Evolutionary conservation across 495 filamentous ascomycete genomes (phyloP).

Genomic region (Tuber borchii): DNA sequence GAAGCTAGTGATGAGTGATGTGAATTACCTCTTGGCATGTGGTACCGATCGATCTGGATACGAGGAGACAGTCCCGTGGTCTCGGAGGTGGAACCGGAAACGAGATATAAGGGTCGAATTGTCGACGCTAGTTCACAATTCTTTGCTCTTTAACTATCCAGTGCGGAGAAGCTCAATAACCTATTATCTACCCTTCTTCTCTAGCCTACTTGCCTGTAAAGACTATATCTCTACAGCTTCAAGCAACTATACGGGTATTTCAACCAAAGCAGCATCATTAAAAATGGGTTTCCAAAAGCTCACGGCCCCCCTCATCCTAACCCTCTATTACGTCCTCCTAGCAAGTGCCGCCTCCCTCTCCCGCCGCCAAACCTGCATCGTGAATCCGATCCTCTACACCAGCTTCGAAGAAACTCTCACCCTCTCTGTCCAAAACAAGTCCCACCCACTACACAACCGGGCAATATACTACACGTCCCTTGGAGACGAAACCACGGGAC

Average conservation of each 20-base stretch:
- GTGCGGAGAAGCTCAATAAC: background rate
- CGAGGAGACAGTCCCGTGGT: background rate
- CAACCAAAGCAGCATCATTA: background rate
- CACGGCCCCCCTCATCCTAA: background rate
- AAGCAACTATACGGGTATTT: background rate
- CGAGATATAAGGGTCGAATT: background rate
- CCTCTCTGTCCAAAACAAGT: background rate
- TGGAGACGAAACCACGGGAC: background rate
- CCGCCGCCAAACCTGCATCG: background rate
- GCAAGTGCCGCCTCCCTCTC: background rate
- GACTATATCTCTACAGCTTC: background rate
- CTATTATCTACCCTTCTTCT: background rate
- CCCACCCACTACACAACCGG: background rate
- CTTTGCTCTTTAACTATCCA: background rate
- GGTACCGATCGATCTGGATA: background rate
- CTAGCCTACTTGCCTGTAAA: background rate
- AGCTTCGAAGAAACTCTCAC: conserved; percentile 1
- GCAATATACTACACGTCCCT: background rate
- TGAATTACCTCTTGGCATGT: background rate
- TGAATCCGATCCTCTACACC: background rate
- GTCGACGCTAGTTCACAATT: background rate
- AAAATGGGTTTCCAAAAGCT: background rate
- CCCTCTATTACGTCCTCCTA: background rate
- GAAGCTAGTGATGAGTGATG: background rate
- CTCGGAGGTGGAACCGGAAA: background rate